Base-by-base conservation (phyloP, 345 rosid genomes). In the Populus tremula region DNA sequence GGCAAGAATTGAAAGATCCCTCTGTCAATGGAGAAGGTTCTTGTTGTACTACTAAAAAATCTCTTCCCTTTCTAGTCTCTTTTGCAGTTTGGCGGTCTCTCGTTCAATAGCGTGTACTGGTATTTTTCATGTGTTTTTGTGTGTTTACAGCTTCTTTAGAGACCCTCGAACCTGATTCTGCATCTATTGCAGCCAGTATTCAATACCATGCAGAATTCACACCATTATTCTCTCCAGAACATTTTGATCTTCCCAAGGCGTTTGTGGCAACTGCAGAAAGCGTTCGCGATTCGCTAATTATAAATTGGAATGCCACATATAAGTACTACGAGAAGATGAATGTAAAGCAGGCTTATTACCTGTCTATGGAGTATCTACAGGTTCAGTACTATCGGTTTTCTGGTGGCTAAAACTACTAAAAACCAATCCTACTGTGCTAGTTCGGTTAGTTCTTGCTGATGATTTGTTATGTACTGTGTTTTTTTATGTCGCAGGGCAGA, bases 301-400 rank as follows among this genome's bases (percentile, higher is more conserved):
- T 88, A 59, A 90, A 88, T 41, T 87, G 90, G 92, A 90, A 90
- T 78, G 80, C 89, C 62, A 90, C 90, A 1, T 78, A 78, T 59
- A 76, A 81, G 36, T 82, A 79, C 75, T 84, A 85, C 31, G 86
- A 88, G 73, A 90, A 84, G 78, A 75, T 67, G 17, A 86, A 87
- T 74, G 86, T 71, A 18, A 88, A 90, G 84, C 92, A 86, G 78
- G 90, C 90, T 11, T 87, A 86, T 80, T 90, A 90, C 74, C 80
- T 90, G 36, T 90, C 94, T 5, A 88, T 88, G 92, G 89, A 88
- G 86, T 88, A 25, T 77, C 81, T 88, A 25, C 89, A 88, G 90
- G 92, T 88, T 45, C 65, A 71, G 11, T 62, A n/a, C 62, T 20
- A 3, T 54, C 20, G 38, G 23, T 54, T 47, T 21, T 39, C 47